These are phyloP conservation scores for Erodium chrysanthum DNA, from an alignment of 441 rosid species.

Conservation along the genomic window DNA sequence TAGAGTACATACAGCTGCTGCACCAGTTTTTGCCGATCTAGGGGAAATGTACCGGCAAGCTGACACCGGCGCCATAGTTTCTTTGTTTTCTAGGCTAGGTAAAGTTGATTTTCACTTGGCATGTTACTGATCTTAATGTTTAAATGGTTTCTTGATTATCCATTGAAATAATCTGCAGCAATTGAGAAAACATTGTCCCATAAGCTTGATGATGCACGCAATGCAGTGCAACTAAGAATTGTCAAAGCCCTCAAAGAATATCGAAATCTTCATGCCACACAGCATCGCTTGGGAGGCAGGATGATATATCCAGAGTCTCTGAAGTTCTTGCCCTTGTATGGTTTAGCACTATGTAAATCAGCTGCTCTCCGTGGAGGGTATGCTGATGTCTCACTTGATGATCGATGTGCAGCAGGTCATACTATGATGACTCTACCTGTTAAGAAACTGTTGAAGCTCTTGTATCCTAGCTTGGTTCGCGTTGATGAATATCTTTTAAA, in stretches of 20 bases:
- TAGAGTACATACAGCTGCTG: conserved; percentile 88
- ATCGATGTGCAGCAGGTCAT: conserved; percentile 82
- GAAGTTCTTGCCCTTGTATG: conserved; percentile 70
- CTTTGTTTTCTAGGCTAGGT: conserved; percentile 84
- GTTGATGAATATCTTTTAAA: conserved; percentile 70
- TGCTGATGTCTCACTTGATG: conserved; percentile 81
- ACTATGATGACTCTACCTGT: conserved; percentile 91
- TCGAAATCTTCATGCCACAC: conserved; percentile 74
- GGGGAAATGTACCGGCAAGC: conserved; percentile 96
- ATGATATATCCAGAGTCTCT: conserved; percentile 87
- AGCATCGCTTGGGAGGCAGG: conserved; percentile 87
- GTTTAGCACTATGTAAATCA: conserved; percentile 79
- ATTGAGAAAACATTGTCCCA: conserved; percentile 73
- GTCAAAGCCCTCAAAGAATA: conserved; percentile 89
- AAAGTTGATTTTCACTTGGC: conserved; percentile 17
- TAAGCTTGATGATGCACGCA: conserved; percentile 93
- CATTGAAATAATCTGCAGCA: conserved; percentile 43
- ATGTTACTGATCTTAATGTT: conserved; percentile 19
- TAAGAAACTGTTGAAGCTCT: conserved; percentile 66
- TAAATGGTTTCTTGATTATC: conserved; percentile 12
- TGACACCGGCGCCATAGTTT: conserved; percentile 80
- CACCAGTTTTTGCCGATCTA: conserved; percentile 84
- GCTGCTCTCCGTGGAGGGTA: conserved; percentile 72
- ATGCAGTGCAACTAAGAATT: conserved; percentile 59
- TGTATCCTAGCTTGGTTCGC: conserved; percentile 76